Evolutionary conservation across 495 filamentous ascomycete species (phyloP), one percentile per base, ranked within the genome.

Genomic region (Penicillium cataractarum): DNA sequence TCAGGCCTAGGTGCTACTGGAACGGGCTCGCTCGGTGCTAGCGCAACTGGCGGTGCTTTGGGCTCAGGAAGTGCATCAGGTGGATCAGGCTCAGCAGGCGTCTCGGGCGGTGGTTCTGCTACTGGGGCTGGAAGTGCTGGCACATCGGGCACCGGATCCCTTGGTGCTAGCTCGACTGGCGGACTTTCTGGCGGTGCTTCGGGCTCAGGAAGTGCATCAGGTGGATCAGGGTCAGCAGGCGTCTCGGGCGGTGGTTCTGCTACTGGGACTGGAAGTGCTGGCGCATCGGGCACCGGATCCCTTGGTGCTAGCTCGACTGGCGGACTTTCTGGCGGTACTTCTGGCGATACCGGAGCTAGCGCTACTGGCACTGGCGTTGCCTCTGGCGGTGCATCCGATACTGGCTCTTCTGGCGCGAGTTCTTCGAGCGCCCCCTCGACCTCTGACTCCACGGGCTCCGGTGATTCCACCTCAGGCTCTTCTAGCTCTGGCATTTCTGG

Each of bases 391-490:
- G n/a, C 57, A n/a, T 62, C 60, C 6, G 60, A 33, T 29, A 15
- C n/a, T 58, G 31, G 58, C n/a, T 62, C 63, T n/a, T 12, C 26
- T n/a, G 52, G 57, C 12, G 63, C 37, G 37, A 58, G 58, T 62
- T 48, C 63, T 62, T 54, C 58, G 42, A 57, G 63, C 33, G 40
- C 22, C 29, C 1, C 46, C 58, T 52, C 54, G 22, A 42, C 32
- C 19, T 56, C 57, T n/a, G 57, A 50, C 57, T 55, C 62, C 50
- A 19, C 61, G 26, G 42, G 29, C 48, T 15, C 54, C 27, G 61
- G 50, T 54, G 37, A 44, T 51, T 62, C 58, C 37, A 58, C 32
- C 62, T 60, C 57, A 52, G 62, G 62, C 42, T 60, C 62, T 64
- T 29, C 50, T 60, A 57, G 55, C 27, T 31, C 50, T 60, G 62